Evolutionary conservation across 2,329 filamentous ascomycete species (phyloP), one percentile per base, ranked within the genome.

Genomic region (Coniochaeta sp.): DNA sequence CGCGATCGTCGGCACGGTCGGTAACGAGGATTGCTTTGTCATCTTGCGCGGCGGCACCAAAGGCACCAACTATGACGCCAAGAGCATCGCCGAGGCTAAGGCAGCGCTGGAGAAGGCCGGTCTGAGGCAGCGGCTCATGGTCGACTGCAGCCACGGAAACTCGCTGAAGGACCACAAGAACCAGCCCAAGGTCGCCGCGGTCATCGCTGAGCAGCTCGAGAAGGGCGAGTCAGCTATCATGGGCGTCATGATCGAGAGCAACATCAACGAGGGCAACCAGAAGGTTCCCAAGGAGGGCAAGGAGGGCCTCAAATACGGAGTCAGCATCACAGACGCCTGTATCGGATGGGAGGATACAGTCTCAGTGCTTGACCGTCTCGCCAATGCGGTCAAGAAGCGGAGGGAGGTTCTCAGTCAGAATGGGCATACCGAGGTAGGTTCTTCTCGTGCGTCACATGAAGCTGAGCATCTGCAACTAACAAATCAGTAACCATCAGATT

Each of bases 171-270:
- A 98, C 77, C 93, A 98, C 82, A 92, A 87, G 79, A 99, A 98
- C 76, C 95, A 99, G 78, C 93, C 93, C 66, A 92, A 93, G 81
- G 95, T 99, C 22, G 93, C 92, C 3, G 87, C 86, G 58, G 84
- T 81, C 12, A 74, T 99, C 61, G 92, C 90, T 1, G 87, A 90
- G 70, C 95, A 99, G 77, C 90, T 99, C 62, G 82, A 88, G 59
- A 85, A 83, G 61, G 95, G 95, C 38, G 93, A 98, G 78, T 83
- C 83, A 3, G 89, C 81, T 57, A 95, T 99, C 70, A 93, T 97
- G 86, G 95, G 95, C 69, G 91, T 98, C 62, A 99, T 99, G 95
- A 96, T 99, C 70, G 95, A 99, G 81, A 96, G 90, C 75, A 90
- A 98, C 75, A 96, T 98, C 77, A 89, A 93, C 69, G 93, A 97